phyloP scores from a whole-genome alignment of 805 yeast genomes.

The Wickerhamiella allomyrinae region DNA sequence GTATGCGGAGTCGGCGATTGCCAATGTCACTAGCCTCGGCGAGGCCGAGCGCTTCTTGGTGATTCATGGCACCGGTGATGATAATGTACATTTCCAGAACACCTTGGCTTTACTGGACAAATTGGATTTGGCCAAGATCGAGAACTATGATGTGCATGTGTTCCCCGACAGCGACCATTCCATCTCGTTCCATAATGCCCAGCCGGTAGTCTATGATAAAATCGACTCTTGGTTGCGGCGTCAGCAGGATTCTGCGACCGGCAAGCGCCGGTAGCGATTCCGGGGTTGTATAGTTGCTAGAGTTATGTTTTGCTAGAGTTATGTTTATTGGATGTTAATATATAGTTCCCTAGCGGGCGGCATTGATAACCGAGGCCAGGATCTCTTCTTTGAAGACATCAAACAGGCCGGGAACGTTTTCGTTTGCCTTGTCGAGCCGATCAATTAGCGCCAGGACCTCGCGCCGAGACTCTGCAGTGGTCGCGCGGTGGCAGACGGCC shows the following conservation, averaged over 20 bases:
- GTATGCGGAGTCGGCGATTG: constrained; percentile 44
- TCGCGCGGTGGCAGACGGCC: not conserved
- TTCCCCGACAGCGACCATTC: constrained; percentile 92
- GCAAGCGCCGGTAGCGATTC: no score
- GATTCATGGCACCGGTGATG: constrained; percentile 97
- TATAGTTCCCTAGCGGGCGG: no score
- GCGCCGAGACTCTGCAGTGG: not conserved
- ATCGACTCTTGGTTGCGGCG: constrained; percentile 51
- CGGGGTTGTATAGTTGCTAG: no score
- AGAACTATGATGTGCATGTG: constrained; percentile 76
- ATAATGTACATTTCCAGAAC: constrained; percentile 92
- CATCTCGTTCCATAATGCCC: constrained; percentile 68
- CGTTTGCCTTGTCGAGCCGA: not conserved
- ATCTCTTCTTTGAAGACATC: not conserved
- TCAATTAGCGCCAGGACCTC: not conserved
- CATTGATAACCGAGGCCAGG: not conserved
- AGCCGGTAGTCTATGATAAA: constrained; percentile 55
- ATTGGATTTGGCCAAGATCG: constrained; percentile 57
- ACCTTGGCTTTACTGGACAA: constrained; percentile 63
- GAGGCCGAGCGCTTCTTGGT: constrained; percentile 53
- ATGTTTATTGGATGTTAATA: no score
- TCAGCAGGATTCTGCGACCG: constrained; percentile 7
- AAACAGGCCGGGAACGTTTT: not conserved
- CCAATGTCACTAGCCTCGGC: constrained; percentile 41
- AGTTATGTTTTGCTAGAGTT: no score